Percentiles rank a stretch among this genome's conserved stretches.
Conservation (phyloP, 2,329 filamentous ascomycete species). For the Exophiala bonariae region DNA sequence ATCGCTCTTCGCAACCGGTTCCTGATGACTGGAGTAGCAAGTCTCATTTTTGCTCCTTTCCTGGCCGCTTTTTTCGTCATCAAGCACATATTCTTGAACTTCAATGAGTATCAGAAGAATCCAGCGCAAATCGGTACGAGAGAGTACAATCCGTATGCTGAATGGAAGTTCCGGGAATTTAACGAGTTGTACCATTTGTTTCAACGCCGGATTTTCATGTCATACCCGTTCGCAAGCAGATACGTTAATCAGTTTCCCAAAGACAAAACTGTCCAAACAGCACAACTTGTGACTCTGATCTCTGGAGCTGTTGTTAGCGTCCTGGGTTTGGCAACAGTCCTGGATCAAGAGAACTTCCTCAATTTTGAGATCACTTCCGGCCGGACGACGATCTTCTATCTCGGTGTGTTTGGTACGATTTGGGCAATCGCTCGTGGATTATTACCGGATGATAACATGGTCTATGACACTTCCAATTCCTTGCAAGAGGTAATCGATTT, state of each 20-base stretch:
- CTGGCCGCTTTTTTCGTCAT: constrained; percentile 83
- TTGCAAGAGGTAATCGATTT: constrained; percentile 87
- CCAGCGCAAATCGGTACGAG: constrained; percentile 83
- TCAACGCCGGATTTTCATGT: constrained; percentile 86
- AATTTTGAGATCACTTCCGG: constrained; percentile 89
- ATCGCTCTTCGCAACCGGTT: constrained; percentile 76
- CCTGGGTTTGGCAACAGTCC: constrained; percentile 76
- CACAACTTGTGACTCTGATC: constrained; percentile 82
- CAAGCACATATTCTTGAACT: constrained; percentile 92
- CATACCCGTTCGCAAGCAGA: constrained; percentile 84
- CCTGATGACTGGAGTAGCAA: constrained; percentile 79
- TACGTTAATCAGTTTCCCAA: constrained; percentile 98
- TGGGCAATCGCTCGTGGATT: constrained; percentile 82
- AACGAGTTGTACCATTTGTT: constrained; percentile 95
- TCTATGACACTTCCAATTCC: constrained; percentile 90
- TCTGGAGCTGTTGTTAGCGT: constrained; percentile 84
- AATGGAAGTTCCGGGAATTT: constrained; percentile 99
- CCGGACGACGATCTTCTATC: constrained; percentile 85
- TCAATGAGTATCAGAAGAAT: constrained; percentile 96
- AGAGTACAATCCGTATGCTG: constrained; percentile 86
- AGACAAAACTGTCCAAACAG: constrained; percentile 83
- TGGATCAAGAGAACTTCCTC: constrained; percentile 87
- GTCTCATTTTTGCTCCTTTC: constrained; percentile 82
- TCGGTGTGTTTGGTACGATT: constrained; percentile 77
- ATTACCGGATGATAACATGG: constrained; percentile 81